Conservation (phyloP, 2,329 filamentous ascomycete species). For the Botrytis medusae region DNA sequence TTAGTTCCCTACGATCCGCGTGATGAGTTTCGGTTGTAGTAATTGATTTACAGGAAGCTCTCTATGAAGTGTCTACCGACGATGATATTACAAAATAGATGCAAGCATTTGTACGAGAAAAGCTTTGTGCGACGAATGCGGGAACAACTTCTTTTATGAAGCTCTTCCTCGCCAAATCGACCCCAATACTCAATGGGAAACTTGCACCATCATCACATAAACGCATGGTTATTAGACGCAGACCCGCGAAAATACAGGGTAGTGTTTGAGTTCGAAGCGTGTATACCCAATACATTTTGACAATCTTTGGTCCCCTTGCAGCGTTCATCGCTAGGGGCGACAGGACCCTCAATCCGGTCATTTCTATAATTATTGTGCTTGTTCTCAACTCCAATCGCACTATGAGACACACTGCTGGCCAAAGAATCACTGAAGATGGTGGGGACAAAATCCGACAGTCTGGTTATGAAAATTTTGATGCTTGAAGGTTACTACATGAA, state of each 20-base stretch:
- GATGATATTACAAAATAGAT: neutral
- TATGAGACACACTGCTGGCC: neutral
- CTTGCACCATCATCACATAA: neutral
- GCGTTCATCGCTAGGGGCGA: constrained; percentile 8
- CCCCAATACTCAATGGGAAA: neutral
- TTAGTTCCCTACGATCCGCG: neutral
- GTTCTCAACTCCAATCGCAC: neutral
- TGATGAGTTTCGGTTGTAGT: neutral
- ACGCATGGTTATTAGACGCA: neutral
- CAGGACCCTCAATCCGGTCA: neutral
- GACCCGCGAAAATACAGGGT: neutral
- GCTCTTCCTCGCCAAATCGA: neutral
- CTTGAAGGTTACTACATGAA: neutral
- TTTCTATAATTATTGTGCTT: constrained; percentile 5
- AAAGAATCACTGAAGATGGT: neutral
- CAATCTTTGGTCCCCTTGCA: neutral
- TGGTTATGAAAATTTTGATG: neutral
- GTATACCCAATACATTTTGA: constrained; percentile 2
- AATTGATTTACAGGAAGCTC: neutral
- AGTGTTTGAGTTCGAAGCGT: neutral
- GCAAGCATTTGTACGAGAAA: neutral
- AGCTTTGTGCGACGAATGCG: neutral
- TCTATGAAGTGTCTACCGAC: neutral
- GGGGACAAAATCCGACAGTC: neutral
- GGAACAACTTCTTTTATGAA: constrained; percentile 1